These are phyloP conservation scores for Aspergillus versicolor DNA, from an alignment of 2,329 filamentous ascomycete species.

Conservation along the genomic window DNA sequence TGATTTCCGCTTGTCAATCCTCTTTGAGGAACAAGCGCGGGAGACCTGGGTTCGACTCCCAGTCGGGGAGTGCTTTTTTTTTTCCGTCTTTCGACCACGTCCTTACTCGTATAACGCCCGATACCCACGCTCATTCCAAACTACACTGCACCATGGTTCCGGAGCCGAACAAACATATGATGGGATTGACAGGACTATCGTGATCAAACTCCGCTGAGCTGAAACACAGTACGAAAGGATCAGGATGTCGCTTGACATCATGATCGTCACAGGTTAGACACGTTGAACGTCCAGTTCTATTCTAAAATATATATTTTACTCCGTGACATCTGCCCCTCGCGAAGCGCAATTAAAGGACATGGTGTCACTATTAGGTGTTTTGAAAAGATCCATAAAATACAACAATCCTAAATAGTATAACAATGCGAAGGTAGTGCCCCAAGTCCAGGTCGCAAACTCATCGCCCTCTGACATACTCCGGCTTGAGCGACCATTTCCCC, in stretches of 20 bases:
- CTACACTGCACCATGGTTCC: background rate
- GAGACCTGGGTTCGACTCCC: conserved; percentile 10
- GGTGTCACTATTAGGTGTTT: background rate
- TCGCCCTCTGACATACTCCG: conserved; percentile 47
- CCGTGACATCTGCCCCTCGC: background rate
- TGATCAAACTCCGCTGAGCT: background rate
- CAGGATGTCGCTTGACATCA: conserved; percentile 10
- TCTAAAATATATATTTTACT: too few species aligned
- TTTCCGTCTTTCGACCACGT: background rate
- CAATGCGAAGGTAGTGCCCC: background rate
- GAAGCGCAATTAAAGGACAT: background rate
- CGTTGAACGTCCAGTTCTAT: background rate
- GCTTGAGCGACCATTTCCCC: conserved; percentile 60
- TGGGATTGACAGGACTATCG: background rate
- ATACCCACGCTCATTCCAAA: too few species aligned
- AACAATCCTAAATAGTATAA: background rate
- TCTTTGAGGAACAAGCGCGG: background rate
- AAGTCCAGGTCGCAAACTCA: background rate
- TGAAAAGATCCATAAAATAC: background rate
- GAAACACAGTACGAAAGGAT: background rate
- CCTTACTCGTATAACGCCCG: background rate
- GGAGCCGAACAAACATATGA: background rate
- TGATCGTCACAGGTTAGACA: conserved; percentile 5
- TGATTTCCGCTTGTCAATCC: conserved; percentile 22
- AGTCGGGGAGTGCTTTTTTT: conserved; percentile 7